Percentiles rank a stretch among this genome's conserved stretches.
Conservation (phyloP, 139 green algal species). For the Ostreobium quekettii region DNA sequence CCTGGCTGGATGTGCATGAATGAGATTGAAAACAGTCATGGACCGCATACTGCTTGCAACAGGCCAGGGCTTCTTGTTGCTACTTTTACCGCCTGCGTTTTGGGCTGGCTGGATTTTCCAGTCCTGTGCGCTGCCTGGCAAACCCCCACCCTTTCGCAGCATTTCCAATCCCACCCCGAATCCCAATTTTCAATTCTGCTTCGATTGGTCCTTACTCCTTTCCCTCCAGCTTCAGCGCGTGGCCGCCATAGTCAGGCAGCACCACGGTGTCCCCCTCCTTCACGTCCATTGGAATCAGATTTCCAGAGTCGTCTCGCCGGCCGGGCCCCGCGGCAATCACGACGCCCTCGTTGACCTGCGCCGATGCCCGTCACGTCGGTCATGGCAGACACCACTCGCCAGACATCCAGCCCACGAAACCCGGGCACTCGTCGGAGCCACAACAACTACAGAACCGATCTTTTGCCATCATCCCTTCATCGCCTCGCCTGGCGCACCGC, state of each 20-base stretch:
- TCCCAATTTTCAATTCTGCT: no score
- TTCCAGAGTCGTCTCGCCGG: conserved; percentile 52
- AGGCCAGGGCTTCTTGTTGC: no score
- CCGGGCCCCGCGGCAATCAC: conserved; percentile 91
- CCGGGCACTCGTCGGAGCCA: no score
- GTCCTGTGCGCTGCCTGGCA: no score
- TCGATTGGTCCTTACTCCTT: conserved; percentile 98
- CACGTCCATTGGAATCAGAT: conserved; percentile 65
- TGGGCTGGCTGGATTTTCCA: no score
- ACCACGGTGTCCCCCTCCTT: conserved; percentile 94
- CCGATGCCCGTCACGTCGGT: background rate
- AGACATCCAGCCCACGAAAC: conserved; percentile 4
- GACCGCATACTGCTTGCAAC: no score
- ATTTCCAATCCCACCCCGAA: no score
- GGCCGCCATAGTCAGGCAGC: conserved; percentile 93
- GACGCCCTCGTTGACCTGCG: conserved; percentile 80
- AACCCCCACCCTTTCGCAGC: no score
- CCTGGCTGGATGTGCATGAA: no score
- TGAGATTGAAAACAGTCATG: no score
- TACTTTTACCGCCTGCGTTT: no score
- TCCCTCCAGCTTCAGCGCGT: conserved; percentile 79
- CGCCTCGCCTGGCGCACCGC: background rate
- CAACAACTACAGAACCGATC: no score
- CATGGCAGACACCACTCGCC: background rate
- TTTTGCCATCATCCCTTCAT: background rate